These are phyloP conservation scores for Globisporangium splendens DNA, from an alignment of 352 stramenopile genomes.

Conservation along the genomic window DNA sequence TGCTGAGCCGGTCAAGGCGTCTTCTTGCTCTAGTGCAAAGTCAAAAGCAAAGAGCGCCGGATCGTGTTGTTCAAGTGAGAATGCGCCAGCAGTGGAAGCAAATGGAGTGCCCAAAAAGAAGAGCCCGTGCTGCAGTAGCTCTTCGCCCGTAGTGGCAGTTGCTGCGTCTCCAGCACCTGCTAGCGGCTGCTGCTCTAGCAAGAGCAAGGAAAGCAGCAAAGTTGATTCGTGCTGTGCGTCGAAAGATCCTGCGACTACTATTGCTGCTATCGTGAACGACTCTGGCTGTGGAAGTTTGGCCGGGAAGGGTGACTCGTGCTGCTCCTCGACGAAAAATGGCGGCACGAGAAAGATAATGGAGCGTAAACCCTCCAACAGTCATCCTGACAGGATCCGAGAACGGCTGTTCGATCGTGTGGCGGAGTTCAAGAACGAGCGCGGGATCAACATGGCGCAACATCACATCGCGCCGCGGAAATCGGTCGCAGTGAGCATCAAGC, in stretches of 20 bases:
- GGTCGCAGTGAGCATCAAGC: constrained; percentile 3
- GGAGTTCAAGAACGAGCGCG: constrained; percentile 30
- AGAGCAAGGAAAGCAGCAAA: background rate
- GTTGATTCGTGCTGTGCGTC: constrained; percentile 7
- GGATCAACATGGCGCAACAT: constrained; percentile 12
- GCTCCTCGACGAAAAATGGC: constrained; percentile 3
- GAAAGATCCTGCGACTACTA: background rate
- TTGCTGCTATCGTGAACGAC: background rate
- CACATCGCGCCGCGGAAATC: background rate
- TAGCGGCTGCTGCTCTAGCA: constrained; percentile 11
- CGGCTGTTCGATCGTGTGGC: constrained; percentile 39
- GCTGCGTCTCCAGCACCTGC: constrained; percentile 1
- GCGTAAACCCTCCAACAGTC: constrained; percentile 7
- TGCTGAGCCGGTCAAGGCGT: too few species aligned
- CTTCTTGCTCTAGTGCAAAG: too few species aligned
- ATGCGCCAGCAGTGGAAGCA: background rate
- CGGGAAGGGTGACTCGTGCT: constrained; percentile 6
- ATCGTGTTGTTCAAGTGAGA: background rate
- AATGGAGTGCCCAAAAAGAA: background rate
- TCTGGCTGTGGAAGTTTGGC: constrained; percentile 2
- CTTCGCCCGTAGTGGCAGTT: background rate
- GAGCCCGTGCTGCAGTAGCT: constrained; percentile 7
- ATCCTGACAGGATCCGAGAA: constrained; percentile 13
- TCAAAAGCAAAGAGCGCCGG: too few species aligned
- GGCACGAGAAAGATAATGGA: constrained; percentile 3